A percentile compares a stretch with the other conserved stretches of the same genome.
phyloP scores from a whole-genome alignment of 2,329 filamentous ascomycete genomes.

The Zymoseptoria crescenta region DNA sequence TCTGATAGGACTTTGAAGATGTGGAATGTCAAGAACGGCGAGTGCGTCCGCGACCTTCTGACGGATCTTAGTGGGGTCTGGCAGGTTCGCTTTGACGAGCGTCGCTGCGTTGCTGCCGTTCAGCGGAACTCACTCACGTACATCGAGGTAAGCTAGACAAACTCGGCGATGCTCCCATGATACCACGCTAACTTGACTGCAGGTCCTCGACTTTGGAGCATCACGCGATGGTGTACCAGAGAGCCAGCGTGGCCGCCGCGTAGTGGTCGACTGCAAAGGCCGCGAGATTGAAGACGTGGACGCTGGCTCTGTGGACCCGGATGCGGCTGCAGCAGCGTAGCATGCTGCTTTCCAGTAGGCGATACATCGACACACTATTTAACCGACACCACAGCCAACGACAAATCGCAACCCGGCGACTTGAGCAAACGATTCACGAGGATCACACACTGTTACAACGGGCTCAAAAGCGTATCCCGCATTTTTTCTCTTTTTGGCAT shows the following conservation, averaged over 20 bases:
- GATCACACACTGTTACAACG: neutral
- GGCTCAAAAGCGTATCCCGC: neutral
- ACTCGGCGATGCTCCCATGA: neutral
- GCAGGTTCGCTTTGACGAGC: constrained; percentile 97
- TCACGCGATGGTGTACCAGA: constrained; percentile 76
- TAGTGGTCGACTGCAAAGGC: constrained; percentile 44
- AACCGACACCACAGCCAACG: neutral
- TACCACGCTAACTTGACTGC: constrained; percentile 27
- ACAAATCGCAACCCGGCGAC: neutral
- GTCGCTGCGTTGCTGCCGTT: constrained; percentile 90
- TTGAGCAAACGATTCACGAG: neutral
- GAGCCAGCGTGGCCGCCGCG: constrained; percentile 70
- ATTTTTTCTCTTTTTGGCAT: neutral
- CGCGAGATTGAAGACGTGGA: constrained; percentile 30
- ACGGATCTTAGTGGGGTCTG: constrained; percentile 94
- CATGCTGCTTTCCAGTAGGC: neutral
- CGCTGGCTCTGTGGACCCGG: constrained; percentile 7
- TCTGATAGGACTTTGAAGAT: constrained; percentile 95
- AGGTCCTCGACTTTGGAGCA: constrained; percentile 97
- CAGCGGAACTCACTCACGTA: constrained; percentile 89
- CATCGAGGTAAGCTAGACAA: constrained; percentile 65
- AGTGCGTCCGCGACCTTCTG: constrained; percentile 85
- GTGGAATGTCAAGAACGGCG: constrained; percentile 91
- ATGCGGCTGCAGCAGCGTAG: constrained; percentile 7
- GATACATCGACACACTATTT: neutral